phyloP scores from a whole-genome alignment of 129 eudicot species.

The Erigeron canadensis region DNA sequence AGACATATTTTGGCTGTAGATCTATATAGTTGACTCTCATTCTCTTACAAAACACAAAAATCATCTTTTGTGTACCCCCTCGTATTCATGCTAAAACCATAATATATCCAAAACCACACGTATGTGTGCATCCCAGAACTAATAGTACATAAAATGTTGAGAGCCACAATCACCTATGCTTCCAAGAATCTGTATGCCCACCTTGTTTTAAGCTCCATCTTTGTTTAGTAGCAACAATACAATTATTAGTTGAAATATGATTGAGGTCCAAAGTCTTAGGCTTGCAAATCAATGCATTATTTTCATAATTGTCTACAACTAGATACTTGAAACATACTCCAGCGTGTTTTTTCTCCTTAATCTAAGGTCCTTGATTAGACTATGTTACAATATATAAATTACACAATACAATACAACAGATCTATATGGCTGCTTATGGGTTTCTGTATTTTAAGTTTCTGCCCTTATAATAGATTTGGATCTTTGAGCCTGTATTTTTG shows the following conservation, averaged over 20 bases:
- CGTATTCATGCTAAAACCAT: not conserved
- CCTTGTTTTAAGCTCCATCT: not conserved
- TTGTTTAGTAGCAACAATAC: not conserved
- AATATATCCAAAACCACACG: no score
- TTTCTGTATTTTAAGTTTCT: slow-evolving; percentile 24
- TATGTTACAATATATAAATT: slow-evolving; percentile 11
- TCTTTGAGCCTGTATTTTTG: slow-evolving; percentile 29
- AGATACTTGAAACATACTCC: slow-evolving; percentile 39
- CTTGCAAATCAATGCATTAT: slow-evolving; percentile 1
- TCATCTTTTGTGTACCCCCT: not conserved
- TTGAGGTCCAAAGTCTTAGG: not conserved
- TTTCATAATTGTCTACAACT: slow-evolving; percentile 13
- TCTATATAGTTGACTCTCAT: not conserved
- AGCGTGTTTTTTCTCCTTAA: slow-evolving; percentile 28
- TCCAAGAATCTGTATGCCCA: not conserved
- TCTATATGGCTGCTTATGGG: slow-evolving; percentile 26
- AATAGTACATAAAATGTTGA: no score
- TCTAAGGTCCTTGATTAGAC: slow-evolving; percentile 21
- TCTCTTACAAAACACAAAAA: not conserved
- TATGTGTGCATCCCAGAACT: no score
- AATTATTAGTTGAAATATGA: not conserved
- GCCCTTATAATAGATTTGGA: slow-evolving; percentile 20
- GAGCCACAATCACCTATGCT: not conserved
- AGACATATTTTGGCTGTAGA: not conserved
- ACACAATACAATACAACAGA: slow-evolving; percentile 14